Percentiles rank a stretch among this genome's conserved stretches.
These are phyloP conservation scores for Gossypioides kirkii DNA, from an alignment of 345 rosid genomes.

Conservation along the genomic window DNA sequence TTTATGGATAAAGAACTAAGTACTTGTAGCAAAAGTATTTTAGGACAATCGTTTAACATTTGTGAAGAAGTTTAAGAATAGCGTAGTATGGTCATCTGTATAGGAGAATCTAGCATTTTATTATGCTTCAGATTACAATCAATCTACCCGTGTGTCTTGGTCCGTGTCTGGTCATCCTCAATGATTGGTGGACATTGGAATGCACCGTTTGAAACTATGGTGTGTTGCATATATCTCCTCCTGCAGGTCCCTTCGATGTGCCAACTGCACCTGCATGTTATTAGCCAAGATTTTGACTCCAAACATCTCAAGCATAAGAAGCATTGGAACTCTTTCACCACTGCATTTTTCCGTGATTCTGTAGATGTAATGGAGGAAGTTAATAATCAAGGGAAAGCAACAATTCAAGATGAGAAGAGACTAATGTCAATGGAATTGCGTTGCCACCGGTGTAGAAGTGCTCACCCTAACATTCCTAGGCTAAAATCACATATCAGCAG, in stretches of 20 bases:
- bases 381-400: slow-evolving; percentile 47
- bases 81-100: background rate
- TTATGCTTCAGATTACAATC: background rate
- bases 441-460: slow-evolving; percentile 80
- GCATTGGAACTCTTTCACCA: slow-evolving; percentile 90
- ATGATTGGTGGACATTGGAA: background rate
- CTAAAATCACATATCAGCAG: slow-evolving; percentile 60
- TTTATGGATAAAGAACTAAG: background rate
- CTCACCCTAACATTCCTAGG: slow-evolving; percentile 83
- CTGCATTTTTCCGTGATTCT: slow-evolving; percentile 74
- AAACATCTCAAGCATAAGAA: slow-evolving; percentile 75
- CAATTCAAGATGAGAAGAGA: slow-evolving; percentile 35
- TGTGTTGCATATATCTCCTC: slow-evolving; percentile 8
- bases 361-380: slow-evolving; percentile 77
- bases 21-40: background rate
- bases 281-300: slow-evolving; percentile 91
- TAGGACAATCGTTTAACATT: background rate
- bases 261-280: slow-evolving; percentile 86
- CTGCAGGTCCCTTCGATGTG: slow-evolving; percentile 68
- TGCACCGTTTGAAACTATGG: background rate
- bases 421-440: slow-evolving; percentile 67
- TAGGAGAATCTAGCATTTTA: background rate
- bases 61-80: background rate
- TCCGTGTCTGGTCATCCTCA: background rate
- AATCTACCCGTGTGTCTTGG: background rate